Conservation (phyloP, 2,329 filamentous ascomycete species). For the Aspergillus nomiae region DNA sequence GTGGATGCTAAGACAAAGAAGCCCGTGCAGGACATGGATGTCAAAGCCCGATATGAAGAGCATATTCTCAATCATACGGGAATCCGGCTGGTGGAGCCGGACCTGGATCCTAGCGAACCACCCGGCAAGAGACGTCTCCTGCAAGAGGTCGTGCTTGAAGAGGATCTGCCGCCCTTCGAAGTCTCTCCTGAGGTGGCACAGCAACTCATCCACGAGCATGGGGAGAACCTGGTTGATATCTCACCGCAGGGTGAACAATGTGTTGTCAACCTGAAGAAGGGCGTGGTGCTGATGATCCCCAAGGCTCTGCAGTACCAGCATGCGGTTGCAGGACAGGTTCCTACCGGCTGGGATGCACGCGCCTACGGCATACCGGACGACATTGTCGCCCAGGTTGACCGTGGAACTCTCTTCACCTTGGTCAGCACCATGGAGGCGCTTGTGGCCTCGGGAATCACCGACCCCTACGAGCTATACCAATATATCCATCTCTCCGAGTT, state of each 20-base stretch:
- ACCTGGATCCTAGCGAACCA: conserved; percentile 95
- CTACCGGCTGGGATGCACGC: conserved; percentile 95
- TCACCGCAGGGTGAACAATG: conserved; percentile 94
- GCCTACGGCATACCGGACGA: conserved; percentile 95
- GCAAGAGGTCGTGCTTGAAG: conserved; percentile 95
- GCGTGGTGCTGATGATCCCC: conserved; percentile 89
- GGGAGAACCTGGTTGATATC: conserved; percentile 96
- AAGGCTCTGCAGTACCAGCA: conserved; percentile 97
- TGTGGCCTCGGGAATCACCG: conserved; percentile 90
- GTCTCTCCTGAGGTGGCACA: conserved; percentile 94
- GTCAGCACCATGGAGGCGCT: conserved; percentile 92
- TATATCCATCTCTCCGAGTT: conserved; percentile 98
- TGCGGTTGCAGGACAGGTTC: conserved; percentile 94
- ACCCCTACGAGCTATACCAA: conserved; percentile 99
- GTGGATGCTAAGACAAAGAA: conserved; percentile 93
- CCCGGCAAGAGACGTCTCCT: conserved; percentile 98
- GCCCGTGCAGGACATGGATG: conserved; percentile 95
- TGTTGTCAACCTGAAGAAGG: conserved; percentile 92
- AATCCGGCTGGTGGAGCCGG: conserved; percentile 96
- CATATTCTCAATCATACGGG: conserved; percentile 93
- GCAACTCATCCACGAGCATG: conserved; percentile 96
- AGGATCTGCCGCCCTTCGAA: conserved; percentile 96
- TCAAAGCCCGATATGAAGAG: conserved; percentile 97
- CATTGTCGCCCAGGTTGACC: conserved; percentile 96
- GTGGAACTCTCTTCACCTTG: conserved; percentile 91